Base-by-base conservation (phyloP, 1,139 yeast genomes). In the Suhomyces kunorum region DNA sequence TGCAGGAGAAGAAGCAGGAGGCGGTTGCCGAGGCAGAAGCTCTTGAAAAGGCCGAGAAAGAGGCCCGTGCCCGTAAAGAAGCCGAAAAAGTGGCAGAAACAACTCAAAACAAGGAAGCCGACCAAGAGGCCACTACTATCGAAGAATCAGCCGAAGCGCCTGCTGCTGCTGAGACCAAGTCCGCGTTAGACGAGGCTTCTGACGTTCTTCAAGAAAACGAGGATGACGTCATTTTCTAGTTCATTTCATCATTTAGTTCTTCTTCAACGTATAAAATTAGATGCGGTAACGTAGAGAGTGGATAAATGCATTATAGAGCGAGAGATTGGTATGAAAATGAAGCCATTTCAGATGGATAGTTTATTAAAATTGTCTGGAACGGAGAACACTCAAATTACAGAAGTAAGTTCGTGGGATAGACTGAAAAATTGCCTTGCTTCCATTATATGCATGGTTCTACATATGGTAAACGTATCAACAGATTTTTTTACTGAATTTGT, bases 1-100 rank as follows among this genome's bases (percentile, higher is more conserved):
- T 92, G 40, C 97, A 92, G 67, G 94, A 89, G 61, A 90, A 89
- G 83, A 92, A 92, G 65, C 96, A 89, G 65, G 77, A 80, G 46
- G 88, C 84, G 30, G 74, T 75, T 19, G 90, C 85, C 3, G 76
- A 72, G 5, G 76, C 74, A n/a, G 90, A 83, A 46, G 71, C 71
- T 12, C 84, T 77, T 51, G 75, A 67, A 34, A 54, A 54, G 40
- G 46, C 29, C 4, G 48, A 40, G 3, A 47, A 35, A 23, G 46
- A 40, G 8, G 34, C 32, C 13, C 13, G 29, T 6, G 46, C 49
- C 62, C 8, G 24, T n/a, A 46, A 55, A 63, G 43, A 20, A 31
- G 63, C 26, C 32, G 29, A 32, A 8, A 28, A 28, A 8, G 32
- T 28, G 3, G 32, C 33, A 22, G 16, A 89, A 64, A 77, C 80